A percentile compares a stretch with the other conserved stretches of the same genome.
Conservation (phyloP, 1,139 yeast species). For the Debaryomycetaceae sp. region DNA sequence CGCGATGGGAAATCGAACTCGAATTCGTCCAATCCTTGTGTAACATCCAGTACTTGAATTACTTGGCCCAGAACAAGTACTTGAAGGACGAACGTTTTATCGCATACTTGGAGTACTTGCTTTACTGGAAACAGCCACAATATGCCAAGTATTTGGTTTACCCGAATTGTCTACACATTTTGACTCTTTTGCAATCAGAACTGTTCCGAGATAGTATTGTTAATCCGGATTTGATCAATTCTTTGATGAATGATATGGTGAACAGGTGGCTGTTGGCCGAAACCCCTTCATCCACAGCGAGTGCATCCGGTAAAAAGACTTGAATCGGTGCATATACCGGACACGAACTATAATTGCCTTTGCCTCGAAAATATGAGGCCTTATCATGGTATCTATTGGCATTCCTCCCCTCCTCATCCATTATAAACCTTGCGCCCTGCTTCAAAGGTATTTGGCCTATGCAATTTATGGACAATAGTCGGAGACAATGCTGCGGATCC, state of each 20-base stretch:
- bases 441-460: too few relatives aligned
- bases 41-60: conserved; percentile 65
- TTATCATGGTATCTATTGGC: too few relatives aligned
- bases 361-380: too few relatives aligned
- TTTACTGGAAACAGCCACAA: conserved; percentile 64
- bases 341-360: too few relatives aligned
- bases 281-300: conserved; percentile 1
- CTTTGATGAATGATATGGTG: conserved; percentile 68
- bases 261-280: conserved; percentile 45
- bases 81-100: conserved; percentile 52
- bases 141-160: conserved; percentile 58
- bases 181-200: conserved; percentile 46
- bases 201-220: conserved; percentile 45
- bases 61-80: conserved; percentile 63
- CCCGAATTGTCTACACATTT: conserved; percentile 62
- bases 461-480: too few relatives aligned
- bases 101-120: conserved; percentile 54
- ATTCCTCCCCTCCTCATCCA: too few relatives aligned
- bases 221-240: conserved; percentile 48
- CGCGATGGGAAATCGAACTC: conserved; percentile 72
- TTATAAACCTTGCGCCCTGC: too few relatives aligned
- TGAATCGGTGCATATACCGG: neutral
- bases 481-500: too few relatives aligned
- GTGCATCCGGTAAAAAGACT: conserved; percentile 1
- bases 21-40: conserved; percentile 80